Evolutionary conservation across 345 rosid genomes (phyloP), one percentile per base, ranked within the genome.

Genomic region (Lepidium didymum): DNA sequence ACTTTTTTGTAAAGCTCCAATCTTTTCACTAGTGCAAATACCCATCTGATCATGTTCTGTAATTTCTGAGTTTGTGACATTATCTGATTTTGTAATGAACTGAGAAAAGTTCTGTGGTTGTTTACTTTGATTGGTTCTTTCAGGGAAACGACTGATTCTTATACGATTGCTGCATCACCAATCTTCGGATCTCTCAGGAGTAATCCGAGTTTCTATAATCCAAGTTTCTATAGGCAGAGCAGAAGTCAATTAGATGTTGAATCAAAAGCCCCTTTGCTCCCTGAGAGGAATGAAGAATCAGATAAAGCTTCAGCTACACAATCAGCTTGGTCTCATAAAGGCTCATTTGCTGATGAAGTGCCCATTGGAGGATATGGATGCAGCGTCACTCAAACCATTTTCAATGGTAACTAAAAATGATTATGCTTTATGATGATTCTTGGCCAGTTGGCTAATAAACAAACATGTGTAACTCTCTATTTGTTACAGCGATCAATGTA

Each of bases 101-200:
- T 29, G 33, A 29, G 33, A 29, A 29, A 29, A 5, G 5, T 1
- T 0, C 6, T 29, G 33, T 29, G 33, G 33, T 29, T 29, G 33
- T 29, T 1, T 29, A 29, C 33, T 29, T 3, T 61, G 55, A 27
- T 31, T 72, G 16, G 13, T 52, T 40, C 29, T 18, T n/a, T 35
- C 83, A 93, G 98, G 72, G 94, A 83, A 73, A 77, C 98, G 29
- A 81, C 75, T 13, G 89, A 90, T 77, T 82, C 96, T 13, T 90
- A 90, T 64, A 81, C 97, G 61, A 86, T 93, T 52, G 82, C 92
- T 0, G 74, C 84, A 34, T 85, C 92, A 25, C 98, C 96, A 35
- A 68, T 66, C 63, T 79, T 90, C 31, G 97, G 86, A 16, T 23
- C 71, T n/a, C 67, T 88, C 8, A 56, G 46, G 33, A 82, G 70